Evolutionary conservation across 192 early-diverging fungal species (phyloP).

Genomic region (Backusella liffmaniae): DNA sequence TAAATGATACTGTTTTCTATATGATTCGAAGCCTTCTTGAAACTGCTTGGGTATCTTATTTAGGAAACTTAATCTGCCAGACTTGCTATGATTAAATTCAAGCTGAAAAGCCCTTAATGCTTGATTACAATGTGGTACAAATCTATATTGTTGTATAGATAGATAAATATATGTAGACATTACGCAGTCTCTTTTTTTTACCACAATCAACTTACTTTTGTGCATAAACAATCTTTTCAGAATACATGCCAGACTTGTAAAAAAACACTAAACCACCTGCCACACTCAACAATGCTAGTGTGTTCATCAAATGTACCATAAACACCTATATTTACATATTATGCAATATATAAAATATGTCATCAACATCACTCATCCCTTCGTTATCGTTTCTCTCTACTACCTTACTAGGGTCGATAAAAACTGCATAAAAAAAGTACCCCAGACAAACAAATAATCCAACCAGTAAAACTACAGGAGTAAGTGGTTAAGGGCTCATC

Average conservation of each 20-base stretch:
- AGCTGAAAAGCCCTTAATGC: constrained; percentile 55
- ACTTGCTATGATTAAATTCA: constrained; percentile 47
- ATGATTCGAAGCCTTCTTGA: constrained; percentile 52
- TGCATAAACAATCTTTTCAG: constrained; percentile 54
- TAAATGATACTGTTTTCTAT: constrained; percentile 47
- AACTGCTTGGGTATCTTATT: constrained; percentile 52
- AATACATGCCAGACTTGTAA: constrained; percentile 55
- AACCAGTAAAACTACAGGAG: constrained; percentile 29
- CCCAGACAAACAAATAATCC: constrained; percentile 18
- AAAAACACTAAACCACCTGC: constrained; percentile 48
- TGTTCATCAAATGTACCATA: constrained; percentile 28
- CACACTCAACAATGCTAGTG: constrained; percentile 38
- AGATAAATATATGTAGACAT: background rate
- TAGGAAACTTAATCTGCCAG: constrained; percentile 48
- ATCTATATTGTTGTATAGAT: constrained; percentile 34
- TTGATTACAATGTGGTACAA: constrained; percentile 58
- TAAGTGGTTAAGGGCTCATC: constrained; percentile 20
- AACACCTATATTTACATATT: constrained; percentile 11
- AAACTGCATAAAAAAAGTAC: constrained; percentile 51
- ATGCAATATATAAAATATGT: background rate
- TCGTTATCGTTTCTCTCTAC: background rate
- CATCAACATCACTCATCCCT: background rate
- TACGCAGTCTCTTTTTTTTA: background rate
- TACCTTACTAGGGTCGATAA: constrained; percentile 52
- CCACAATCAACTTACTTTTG: constrained; percentile 43